These are phyloP conservation scores for Naganishia kalamii DNA, from an alignment of 768 basidiomycete genomes.

Conservation along the genomic window DNA sequence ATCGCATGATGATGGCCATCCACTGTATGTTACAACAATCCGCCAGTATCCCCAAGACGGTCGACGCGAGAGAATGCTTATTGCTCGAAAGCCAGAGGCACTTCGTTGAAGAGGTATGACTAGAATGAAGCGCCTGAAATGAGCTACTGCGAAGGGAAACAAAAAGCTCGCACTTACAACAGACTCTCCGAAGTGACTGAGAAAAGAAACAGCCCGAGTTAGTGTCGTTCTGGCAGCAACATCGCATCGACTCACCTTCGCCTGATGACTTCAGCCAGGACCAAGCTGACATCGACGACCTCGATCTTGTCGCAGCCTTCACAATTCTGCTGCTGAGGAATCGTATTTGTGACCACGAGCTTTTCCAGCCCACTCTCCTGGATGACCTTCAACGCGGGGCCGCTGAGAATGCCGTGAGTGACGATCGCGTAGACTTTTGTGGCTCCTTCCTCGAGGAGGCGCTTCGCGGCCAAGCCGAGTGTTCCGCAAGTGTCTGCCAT, in stretches of 20 bases:
- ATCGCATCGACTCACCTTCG: constrained; percentile 46
- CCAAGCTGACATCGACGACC: constrained; percentile 82
- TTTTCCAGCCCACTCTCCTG: constrained; percentile 54
- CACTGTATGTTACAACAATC: neutral
- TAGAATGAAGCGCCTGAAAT: constrained; percentile 11
- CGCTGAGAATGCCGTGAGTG: constrained; percentile 64
- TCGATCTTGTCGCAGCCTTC: constrained; percentile 63
- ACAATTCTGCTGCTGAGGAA: constrained; percentile 69
- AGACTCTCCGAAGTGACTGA: constrained; percentile 44
- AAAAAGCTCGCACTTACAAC: constrained; percentile 35
- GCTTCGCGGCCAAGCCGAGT: constrained; percentile 72
- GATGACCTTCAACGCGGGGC: constrained; percentile 29
- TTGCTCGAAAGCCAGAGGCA: constrained; percentile 32
- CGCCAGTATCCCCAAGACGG: neutral
- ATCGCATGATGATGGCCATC: neutral
- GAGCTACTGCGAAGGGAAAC: neutral
- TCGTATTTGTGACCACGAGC: constrained; percentile 94
- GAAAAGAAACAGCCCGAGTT: neutral
- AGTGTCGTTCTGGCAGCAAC: neutral
- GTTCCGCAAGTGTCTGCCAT: constrained; percentile 96
- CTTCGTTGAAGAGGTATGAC: constrained; percentile 47
- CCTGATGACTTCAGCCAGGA: constrained; percentile 91
- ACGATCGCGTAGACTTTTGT: constrained; percentile 77
- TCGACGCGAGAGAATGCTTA: neutral
- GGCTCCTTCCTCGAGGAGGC: constrained; percentile 84